These are phyloP conservation scores for Aristolochia californica DNA, from an alignment of 164 flowering plant genomes.

Conservation along the genomic window DNA sequence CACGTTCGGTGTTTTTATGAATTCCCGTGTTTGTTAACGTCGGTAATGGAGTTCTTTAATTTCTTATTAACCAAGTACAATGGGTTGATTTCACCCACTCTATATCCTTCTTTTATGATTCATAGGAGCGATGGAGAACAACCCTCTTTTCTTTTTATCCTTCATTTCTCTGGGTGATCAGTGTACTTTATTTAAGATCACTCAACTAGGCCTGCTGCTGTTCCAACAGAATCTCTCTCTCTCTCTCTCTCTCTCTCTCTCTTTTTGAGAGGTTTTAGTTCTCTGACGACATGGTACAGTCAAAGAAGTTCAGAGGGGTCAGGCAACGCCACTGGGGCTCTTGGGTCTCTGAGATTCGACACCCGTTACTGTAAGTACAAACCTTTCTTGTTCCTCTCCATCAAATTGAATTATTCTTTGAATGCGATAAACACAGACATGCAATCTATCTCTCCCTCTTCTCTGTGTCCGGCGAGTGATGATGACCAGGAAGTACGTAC, in stretches of 20 bases:
- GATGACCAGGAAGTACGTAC: too few species aligned
- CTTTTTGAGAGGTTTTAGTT: not conserved
- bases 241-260: constrained; percentile 6
- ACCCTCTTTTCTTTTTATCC: not conserved
- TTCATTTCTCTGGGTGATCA: not conserved
- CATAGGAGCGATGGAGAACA: too few species aligned
- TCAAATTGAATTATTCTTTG: not conserved
- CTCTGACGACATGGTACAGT: constrained; percentile 41
- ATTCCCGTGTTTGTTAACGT: too few species aligned
- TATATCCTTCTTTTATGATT: constrained; percentile 2
- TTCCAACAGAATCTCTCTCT: not conserved
- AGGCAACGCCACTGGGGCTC: constrained; percentile 94
- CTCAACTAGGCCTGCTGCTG: not conserved
- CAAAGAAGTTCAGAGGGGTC: constrained; percentile 81
- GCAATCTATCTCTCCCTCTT: too few species aligned
- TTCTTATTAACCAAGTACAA: not conserved
- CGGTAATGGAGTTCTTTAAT: too few species aligned
- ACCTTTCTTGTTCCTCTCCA: too few species aligned
- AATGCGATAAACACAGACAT: not conserved
- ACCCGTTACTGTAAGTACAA: constrained; percentile 51
- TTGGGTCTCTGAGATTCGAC: constrained; percentile 87
- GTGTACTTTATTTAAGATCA: constrained; percentile 1
- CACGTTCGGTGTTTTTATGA: too few species aligned
- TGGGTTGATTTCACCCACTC: constrained; percentile 12
- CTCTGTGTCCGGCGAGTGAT: too few species aligned